Base-by-base conservation (phyloP, 2,329 filamentous ascomycete species). In the Sporothrix luriei region DNA sequence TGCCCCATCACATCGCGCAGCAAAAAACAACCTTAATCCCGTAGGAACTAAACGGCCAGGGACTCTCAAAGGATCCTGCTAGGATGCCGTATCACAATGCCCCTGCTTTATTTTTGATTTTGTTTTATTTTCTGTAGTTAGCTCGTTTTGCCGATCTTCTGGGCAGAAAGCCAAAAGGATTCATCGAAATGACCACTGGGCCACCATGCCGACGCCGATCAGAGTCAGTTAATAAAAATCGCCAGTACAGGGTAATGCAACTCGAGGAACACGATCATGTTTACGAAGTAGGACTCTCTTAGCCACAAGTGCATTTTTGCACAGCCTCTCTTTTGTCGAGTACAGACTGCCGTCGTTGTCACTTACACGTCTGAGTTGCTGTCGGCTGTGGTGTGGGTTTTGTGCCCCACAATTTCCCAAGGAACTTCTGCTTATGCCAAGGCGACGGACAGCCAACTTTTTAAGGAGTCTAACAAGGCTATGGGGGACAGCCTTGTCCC, bases 1-100 rank as follows among this genome's bases (percentile, higher is more conserved):
- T 33, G n/a, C 19, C 38, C 2, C 55, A 43, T 24, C 38, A 4
- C 55, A 43, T 24, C 29, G 10, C 55, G 55, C 55, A 9, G 38
- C 33, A 4, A n/a, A 61, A 61, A 61, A 61, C 55, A 64, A 64
- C 40, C 40, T 64, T 64, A 64, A n/a, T n/a, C n/a, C n/a, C n/a
- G n/a, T n/a, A n/a, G n/a, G n/a, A n/a, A n/a, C n/a, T n/a, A n/a
- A 21, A 5, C 5, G 49, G 49, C 49, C 7, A 52, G n/a, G 6
- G 29, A 7, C 26, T 9, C 14, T 38, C 26, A 7, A 33, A 55
- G 52, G 26, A 55, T 24, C 7, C 40, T 48, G 40, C 59, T 40
- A 62, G 48, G 21, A 62, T 48, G 40, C 40, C 29, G 59, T 62
- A 62, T 29, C 38, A 46, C 59, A 21, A 48, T 46, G 40, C 59